A percentile compares a stretch with the other conserved stretches of the same genome.
These are phyloP conservation scores for Backusella psychrophila DNA, from an alignment of 192 early-diverging fungal species.

Conservation along the genomic window DNA sequence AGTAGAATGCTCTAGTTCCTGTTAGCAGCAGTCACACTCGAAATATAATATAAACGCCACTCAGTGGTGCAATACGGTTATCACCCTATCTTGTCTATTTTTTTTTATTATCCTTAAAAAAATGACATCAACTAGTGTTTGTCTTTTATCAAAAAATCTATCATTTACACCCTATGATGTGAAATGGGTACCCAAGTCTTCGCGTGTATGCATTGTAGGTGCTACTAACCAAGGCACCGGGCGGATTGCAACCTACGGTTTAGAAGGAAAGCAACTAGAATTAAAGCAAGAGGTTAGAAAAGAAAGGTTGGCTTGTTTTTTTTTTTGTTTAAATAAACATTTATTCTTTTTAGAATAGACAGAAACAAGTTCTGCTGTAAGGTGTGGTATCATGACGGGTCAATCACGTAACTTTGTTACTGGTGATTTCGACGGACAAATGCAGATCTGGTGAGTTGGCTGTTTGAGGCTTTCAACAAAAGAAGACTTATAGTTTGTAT, in stretches of 20 bases:
- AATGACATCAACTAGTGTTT: not conserved
- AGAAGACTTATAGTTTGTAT: not conserved
- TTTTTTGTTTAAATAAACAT: not conserved
- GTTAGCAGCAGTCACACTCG: too few relatives aligned
- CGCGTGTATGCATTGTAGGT: slow-evolving; percentile 63
- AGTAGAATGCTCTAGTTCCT: too few relatives aligned
- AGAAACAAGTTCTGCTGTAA: slow-evolving; percentile 52
- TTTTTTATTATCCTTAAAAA: not conserved
- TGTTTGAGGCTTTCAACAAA: not conserved
- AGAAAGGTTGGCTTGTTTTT: not conserved
- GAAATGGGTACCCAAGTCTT: slow-evolving; percentile 64
- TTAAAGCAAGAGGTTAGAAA: slow-evolving; percentile 40
- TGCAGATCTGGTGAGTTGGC: slow-evolving; percentile 43
- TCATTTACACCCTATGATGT: slow-evolving; percentile 56
- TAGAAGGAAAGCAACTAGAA: slow-evolving; percentile 48
- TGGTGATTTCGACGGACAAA: slow-evolving; percentile 63
- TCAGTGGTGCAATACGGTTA: too few relatives aligned
- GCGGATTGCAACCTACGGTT: slow-evolving; percentile 53
- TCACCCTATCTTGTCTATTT: not conserved
- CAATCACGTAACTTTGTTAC: slow-evolving; percentile 60
- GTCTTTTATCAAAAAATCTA: slow-evolving; percentile 28
- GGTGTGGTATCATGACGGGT: slow-evolving; percentile 45
- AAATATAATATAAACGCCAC: too few relatives aligned
- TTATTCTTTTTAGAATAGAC: slow-evolving; percentile 27
- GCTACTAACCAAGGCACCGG: slow-evolving; percentile 58